Conservation (phyloP, 2,329 filamentous ascomycete genomes). For the Zymoseptoria pseudotritici region DNA sequence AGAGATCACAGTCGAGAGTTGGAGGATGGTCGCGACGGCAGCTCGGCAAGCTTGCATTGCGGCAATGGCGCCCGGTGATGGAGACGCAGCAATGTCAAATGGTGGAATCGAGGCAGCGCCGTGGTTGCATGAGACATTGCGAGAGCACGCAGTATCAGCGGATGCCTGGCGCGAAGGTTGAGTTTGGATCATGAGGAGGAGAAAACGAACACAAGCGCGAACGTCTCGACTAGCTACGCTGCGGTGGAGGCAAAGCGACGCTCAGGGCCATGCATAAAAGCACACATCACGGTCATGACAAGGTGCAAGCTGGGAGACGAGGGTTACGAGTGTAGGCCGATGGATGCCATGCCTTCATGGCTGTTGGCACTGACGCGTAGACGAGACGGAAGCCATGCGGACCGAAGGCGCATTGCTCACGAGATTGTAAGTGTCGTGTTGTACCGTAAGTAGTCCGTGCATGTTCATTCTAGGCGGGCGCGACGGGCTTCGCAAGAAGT, state of each 20-base stretch:
- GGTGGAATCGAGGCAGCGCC: slow-evolving; percentile 26
- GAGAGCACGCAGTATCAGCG: slow-evolving; percentile 33
- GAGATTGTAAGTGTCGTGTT: too few relatives aligned
- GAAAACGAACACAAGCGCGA: neutral
- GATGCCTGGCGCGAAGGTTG: slow-evolving; percentile 34
- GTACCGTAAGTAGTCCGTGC: neutral
- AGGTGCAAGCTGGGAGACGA: too few relatives aligned
- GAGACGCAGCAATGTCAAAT: slow-evolving; percentile 35
- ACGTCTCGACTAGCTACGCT: neutral
- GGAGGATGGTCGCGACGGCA: slow-evolving; percentile 61
- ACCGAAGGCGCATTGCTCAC: too few relatives aligned
- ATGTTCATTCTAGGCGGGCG: neutral
- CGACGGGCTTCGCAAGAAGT: neutral
- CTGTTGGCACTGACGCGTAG: neutral
- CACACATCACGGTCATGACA: too few relatives aligned
- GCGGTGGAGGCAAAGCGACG: neutral
- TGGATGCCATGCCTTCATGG: neutral
- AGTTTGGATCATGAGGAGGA: neutral
- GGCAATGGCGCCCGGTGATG: slow-evolving; percentile 32
- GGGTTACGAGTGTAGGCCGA: too few relatives aligned
- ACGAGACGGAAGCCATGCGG: too few relatives aligned
- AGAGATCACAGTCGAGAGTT: slow-evolving; percentile 64
- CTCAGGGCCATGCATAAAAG: neutral
- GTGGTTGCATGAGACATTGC: slow-evolving; percentile 36
- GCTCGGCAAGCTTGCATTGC: slow-evolving; percentile 58